Conservation (phyloP, 2,329 filamentous ascomycete genomes). For the Fusarium longipes region DNA sequence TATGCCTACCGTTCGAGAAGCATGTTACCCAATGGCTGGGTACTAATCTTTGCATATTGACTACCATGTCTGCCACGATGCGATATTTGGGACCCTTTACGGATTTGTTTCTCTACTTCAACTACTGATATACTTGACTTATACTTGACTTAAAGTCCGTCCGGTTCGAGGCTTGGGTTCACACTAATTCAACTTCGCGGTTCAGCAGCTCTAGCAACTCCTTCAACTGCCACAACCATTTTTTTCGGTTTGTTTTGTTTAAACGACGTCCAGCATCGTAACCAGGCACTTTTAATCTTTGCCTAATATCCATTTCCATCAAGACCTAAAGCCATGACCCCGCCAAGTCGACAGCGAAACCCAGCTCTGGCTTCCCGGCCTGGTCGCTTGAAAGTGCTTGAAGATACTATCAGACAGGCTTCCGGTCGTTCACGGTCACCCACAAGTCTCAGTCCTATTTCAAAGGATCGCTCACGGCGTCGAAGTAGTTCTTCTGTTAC, state of each 20-base stretch:
- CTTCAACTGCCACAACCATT: not conserved
- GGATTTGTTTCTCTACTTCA: not conserved
- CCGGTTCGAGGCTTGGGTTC: not conserved
- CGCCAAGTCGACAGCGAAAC: slow-evolving; percentile 23
- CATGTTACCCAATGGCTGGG: slow-evolving; percentile 19
- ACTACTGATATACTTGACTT: not conserved
- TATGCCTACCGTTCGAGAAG: slow-evolving; percentile 27
- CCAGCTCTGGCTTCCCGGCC: slow-evolving; percentile 13
- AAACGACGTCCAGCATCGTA: not conserved
- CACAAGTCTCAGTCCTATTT: slow-evolving; percentile 25
- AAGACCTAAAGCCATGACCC: slow-evolving; percentile 1
- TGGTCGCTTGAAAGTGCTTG: slow-evolving; percentile 13
- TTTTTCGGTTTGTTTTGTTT: not conserved
- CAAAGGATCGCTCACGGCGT: slow-evolving; percentile 10
- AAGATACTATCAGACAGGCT: slow-evolving; percentile 22
- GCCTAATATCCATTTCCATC: slow-evolving; percentile 18
- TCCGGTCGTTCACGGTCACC: slow-evolving; percentile 27
- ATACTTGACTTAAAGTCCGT: too few species aligned
- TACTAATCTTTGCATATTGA: slow-evolving; percentile 25
- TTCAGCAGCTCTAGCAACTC: not conserved
- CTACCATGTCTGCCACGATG: slow-evolving; percentile 10
- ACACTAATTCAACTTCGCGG: slow-evolving; percentile 1
- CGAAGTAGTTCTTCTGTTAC: slow-evolving; percentile 13
- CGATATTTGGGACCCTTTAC: slow-evolving; percentile 15
- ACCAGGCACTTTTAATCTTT: slow-evolving; percentile 1